Evolutionary conservation across 2,329 filamentous ascomycete species (phyloP).

Genomic region (Escovopsis sp.): DNA sequence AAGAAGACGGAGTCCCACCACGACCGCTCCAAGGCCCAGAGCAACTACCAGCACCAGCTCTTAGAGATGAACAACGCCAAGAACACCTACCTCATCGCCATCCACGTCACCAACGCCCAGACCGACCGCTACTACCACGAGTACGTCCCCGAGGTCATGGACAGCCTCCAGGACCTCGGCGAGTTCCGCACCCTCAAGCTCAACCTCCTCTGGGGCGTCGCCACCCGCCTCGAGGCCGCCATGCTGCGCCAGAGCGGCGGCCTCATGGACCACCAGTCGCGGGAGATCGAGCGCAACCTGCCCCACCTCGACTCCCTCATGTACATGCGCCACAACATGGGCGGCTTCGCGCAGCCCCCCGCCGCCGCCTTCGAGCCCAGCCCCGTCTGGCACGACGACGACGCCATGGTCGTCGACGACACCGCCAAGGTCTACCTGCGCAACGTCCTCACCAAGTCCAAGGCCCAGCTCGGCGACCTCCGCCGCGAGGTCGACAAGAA

Average conservation of each 20-base stretch:
- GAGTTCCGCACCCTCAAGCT: conserved; percentile 75
- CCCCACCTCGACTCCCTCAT: conserved; percentile 91
- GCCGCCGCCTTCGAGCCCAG: conserved; percentile 86
- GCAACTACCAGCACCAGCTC: conserved; percentile 81
- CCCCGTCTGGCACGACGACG: conserved; percentile 93
- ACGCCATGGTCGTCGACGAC: conserved; percentile 72
- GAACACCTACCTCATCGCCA: conserved; percentile 92
- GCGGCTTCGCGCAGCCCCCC: conserved; percentile 64
- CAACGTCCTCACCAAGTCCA: conserved; percentile 84
- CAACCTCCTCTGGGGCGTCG: conserved; percentile 73
- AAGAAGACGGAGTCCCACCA: conserved; percentile 94
- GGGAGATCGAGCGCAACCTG: conserved; percentile 75
- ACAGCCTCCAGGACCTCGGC: conserved; percentile 84
- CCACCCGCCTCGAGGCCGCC: conserved; percentile 64
- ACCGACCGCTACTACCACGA: conserved; percentile 97
- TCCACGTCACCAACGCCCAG: conserved; percentile 94
- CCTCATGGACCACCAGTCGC: conserved; percentile 55
- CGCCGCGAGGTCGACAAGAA: conserved; percentile 76
- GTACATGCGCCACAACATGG: conserved; percentile 88
- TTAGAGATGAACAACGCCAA: conserved; percentile 95
- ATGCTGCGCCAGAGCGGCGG: conserved; percentile 60
- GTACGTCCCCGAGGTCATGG: conserved; percentile 84
- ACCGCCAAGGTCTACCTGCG: conserved; percentile 77
- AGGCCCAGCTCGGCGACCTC: conserved; percentile 64
- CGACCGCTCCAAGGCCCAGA: conserved; percentile 84